Percentiles rank a stretch among this genome's conserved stretches.
phyloP scores from a whole-genome alignment of 345 rosid species.

The Theobroma cacao region DNA sequence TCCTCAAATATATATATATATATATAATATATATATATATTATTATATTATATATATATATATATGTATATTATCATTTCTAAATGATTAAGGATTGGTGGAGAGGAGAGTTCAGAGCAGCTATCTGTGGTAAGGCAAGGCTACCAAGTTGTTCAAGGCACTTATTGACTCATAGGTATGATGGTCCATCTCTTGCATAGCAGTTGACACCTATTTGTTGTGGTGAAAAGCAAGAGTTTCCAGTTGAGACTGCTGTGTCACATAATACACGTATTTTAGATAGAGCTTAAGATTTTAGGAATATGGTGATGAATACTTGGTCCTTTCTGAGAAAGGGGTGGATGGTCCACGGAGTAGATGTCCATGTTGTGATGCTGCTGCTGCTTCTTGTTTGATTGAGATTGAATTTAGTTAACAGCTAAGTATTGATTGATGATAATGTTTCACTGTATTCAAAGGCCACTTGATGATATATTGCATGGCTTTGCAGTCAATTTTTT shows the following conservation, averaged over 20 bases:
- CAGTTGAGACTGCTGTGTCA: neutral
- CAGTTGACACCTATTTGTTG: neutral
- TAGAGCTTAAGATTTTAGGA: neutral
- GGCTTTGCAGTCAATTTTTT: neutral
- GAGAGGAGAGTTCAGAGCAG: neutral
- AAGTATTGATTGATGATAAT: neutral
- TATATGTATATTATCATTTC: neutral
- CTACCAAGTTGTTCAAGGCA: neutral
- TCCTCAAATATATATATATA: too few relatives aligned
- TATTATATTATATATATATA: too few relatives aligned
- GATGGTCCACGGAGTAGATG: neutral
- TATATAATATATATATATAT: too few relatives aligned
- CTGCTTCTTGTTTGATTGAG: neutral
- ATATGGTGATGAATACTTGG: neutral
- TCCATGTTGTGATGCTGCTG: neutral
- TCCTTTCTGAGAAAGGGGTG: neutral
- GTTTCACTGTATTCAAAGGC: constrained; percentile 7
- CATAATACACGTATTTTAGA: neutral
- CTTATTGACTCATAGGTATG: neutral
- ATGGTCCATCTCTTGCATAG: neutral
- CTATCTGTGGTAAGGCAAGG: neutral
- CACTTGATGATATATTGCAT: neutral
- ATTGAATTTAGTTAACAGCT: neutral
- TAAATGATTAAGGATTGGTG: neutral
- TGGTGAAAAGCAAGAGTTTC: neutral